Evolutionary conservation across 257 asterid genomes (phyloP).

Genomic region (Nicotiana obtusifolia): DNA sequence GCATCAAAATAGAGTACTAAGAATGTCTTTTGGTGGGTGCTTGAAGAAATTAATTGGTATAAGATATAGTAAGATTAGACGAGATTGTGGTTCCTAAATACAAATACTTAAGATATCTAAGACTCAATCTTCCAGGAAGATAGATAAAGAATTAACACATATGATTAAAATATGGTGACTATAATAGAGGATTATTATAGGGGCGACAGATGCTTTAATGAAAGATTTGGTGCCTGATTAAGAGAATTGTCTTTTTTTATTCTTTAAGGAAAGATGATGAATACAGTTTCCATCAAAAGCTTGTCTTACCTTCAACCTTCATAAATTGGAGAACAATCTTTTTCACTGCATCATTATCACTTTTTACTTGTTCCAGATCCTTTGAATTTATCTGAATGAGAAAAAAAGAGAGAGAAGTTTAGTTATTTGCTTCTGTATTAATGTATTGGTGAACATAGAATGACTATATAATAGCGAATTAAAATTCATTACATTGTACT

Average conservation of each 20-base stretch:
- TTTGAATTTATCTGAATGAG: slow-evolving; percentile 34
- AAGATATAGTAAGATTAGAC: not conserved
- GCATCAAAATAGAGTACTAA: too few relatives aligned
- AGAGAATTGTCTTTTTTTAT: too few relatives aligned
- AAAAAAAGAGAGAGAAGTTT: not conserved
- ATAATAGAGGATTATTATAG: not conserved
- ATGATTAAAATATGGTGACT: not conserved
- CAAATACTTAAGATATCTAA: not conserved
- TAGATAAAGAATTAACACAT: too few relatives aligned
- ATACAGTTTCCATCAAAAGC: not conserved
- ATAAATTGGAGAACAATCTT: slow-evolving; percentile 65
- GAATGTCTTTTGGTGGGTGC: too few relatives aligned
- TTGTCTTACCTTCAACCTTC: slow-evolving; percentile 73
- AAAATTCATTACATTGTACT: slow-evolving; percentile 46
- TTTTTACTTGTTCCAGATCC: slow-evolving; percentile 31
- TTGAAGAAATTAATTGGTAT: too few relatives aligned
- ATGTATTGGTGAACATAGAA: not conserved
- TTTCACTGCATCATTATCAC: slow-evolving; percentile 42
- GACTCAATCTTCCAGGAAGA: not conserved
- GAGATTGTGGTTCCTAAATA: not conserved
- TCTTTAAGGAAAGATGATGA: not conserved
- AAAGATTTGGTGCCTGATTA: not conserved
- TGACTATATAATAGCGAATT: not conserved
- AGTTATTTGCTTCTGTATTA: not conserved
- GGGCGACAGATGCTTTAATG: not conserved